A percentile compares a stretch with the other conserved stretches of the same genome.
phyloP scores from a whole-genome alignment of 495 filamentous ascomycete genomes.

The Gamarada debralockiae region DNA sequence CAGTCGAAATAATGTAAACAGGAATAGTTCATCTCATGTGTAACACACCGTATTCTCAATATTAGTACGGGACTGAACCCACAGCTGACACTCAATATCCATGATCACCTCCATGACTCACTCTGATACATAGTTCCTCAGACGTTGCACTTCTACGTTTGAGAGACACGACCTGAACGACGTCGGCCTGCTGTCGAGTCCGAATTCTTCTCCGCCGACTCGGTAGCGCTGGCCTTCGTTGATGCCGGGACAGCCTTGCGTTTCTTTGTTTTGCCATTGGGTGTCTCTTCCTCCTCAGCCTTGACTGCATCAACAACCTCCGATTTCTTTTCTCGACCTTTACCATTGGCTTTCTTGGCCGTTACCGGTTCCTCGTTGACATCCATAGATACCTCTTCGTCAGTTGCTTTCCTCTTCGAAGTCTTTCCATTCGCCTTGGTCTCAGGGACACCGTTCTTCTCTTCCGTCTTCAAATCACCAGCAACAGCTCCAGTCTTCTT shows the following conservation, averaged over 20 bases:
- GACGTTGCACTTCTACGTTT: neutral
- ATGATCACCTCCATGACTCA: no score
- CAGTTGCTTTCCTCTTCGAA: conserved; percentile 5
- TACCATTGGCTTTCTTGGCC: conserved; percentile 3
- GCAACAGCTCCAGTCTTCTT: conserved; percentile 54
- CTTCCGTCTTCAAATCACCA: conserved; percentile 20
- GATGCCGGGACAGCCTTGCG: neutral
- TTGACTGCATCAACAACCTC: conserved; percentile 15
- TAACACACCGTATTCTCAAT: no score
- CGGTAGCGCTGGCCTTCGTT: neutral
- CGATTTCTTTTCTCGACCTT: conserved; percentile 22
- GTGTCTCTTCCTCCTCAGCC: neutral
- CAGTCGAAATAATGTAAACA: no score
- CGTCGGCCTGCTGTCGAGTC: conserved; percentile 23
- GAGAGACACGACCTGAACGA: conserved; percentile 33
- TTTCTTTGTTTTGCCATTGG: conserved; percentile 1
- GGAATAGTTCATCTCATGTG: no score
- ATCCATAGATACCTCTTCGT: conserved; percentile 10
- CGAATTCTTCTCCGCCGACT: neutral
- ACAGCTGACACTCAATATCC: no score
- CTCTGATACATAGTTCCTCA: no score
- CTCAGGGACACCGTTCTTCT: conserved; percentile 25
- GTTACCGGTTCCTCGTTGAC: neutral
- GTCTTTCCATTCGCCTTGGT: conserved; percentile 16
- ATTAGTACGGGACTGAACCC: no score